Evolutionary conservation across 176 grass and related monocot species (phyloP).

Genomic region (Oryza glaberrima): DNA sequence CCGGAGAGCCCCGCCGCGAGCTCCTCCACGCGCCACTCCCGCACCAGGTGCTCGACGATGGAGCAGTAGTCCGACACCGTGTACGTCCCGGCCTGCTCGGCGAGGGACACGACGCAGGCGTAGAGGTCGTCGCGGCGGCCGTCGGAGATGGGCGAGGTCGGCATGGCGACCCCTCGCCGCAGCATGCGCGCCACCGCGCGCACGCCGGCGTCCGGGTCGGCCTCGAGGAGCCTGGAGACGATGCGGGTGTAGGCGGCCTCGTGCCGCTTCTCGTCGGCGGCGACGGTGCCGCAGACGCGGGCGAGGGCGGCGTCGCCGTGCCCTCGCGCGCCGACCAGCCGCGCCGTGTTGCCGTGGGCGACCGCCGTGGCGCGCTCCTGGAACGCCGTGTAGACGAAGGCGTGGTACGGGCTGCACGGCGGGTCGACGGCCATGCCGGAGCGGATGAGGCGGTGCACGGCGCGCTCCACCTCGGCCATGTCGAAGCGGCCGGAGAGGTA

Average conservation of each 20-base stretch:
- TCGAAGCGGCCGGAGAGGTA: slow-evolving; percentile 85
- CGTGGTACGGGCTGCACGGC: slow-evolving; percentile 55
- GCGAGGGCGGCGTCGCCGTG: slow-evolving; percentile 61
- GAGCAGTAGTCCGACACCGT: slow-evolving; percentile 60
- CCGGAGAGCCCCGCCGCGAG: slow-evolving; percentile 55
- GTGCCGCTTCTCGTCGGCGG: slow-evolving; percentile 84
- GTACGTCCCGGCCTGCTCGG: slow-evolving; percentile 60
- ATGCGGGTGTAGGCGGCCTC: slow-evolving; percentile 71
- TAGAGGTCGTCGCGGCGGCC: slow-evolving; percentile 62
- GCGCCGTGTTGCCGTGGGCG: slow-evolving; percentile 87
- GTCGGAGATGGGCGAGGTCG: slow-evolving; percentile 69
- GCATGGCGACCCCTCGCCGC: slow-evolving; percentile 87
- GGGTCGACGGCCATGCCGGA: slow-evolving; percentile 61
- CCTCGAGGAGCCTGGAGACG: slow-evolving; percentile 64
- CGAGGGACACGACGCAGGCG: slow-evolving; percentile 50
- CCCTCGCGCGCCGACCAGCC: slow-evolving; percentile 31
- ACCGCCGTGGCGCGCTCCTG: slow-evolving; percentile 85
- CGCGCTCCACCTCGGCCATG: slow-evolving; percentile 77
- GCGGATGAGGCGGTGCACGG: slow-evolving; percentile 69
- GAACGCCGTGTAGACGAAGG: slow-evolving; percentile 83
- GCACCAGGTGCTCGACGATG: slow-evolving; percentile 72
- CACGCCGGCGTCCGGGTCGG: slow-evolving; percentile 62
- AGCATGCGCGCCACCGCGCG: slow-evolving; percentile 79
- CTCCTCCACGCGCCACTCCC: slow-evolving; percentile 60
- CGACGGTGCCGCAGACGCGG: slow-evolving; percentile 67